These are phyloP conservation scores for Phytophthora hibernalis DNA, from an alignment of 352 stramenopile genomes.

Conservation along the genomic window DNA sequence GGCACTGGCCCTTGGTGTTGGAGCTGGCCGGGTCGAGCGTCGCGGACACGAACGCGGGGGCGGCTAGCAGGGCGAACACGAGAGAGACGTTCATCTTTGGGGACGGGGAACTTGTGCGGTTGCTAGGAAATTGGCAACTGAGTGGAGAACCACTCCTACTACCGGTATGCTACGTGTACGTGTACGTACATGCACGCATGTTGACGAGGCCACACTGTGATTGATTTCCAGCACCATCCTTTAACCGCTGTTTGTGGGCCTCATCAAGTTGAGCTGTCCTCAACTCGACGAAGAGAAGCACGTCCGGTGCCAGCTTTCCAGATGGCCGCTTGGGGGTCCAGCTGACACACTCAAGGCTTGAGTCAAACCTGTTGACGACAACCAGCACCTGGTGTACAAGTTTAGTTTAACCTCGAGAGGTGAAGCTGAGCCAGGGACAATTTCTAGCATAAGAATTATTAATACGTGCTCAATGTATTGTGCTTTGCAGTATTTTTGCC, in stretches of 20 bases:
- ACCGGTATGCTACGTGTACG: neutral
- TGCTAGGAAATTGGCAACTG: constrained; percentile 24
- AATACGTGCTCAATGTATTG: too few relatives aligned
- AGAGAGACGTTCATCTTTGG: constrained; percentile 33
- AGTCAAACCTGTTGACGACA: too few relatives aligned
- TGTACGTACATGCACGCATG: constrained; percentile 7
- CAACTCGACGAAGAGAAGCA: constrained; percentile 23
- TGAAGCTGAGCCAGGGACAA: too few relatives aligned
- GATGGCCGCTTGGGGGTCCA: constrained; percentile 6
- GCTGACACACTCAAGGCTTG: too few relatives aligned
- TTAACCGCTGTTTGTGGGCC: neutral
- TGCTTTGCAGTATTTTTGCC: too few relatives aligned
- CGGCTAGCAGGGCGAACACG: constrained; percentile 23
- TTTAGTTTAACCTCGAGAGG: too few relatives aligned
- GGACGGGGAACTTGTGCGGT: constrained; percentile 9
- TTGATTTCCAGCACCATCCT: constrained; percentile 3
- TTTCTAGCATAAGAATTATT: too few relatives aligned
- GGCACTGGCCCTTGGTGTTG: constrained; percentile 35
- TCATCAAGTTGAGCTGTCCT: neutral
- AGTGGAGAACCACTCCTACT: too few relatives aligned
- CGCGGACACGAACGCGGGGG: constrained; percentile 35
- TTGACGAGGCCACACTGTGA: neutral
- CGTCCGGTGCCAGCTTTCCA: constrained; percentile 14
- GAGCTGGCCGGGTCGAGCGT: constrained; percentile 31
- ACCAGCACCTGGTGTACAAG: too few relatives aligned